Evolutionary conservation across 768 basidiomycete species (phyloP).

Genomic region (Tulasnella sp.): DNA sequence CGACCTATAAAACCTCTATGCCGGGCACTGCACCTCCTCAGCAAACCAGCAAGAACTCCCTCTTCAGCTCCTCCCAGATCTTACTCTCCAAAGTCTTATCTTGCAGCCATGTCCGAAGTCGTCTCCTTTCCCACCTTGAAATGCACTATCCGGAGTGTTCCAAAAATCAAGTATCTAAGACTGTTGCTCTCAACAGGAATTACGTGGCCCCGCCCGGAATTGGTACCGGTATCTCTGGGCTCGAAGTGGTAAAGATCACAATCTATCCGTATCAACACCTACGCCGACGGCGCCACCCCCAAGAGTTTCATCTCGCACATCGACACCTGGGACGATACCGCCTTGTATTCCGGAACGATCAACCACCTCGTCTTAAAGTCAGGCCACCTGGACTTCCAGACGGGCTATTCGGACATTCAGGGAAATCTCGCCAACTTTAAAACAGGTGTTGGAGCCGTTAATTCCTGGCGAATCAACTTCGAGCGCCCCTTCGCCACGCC

Average conservation of each 20-base stretch:
- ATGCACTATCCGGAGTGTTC: too few relatives aligned
- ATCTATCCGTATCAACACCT: background rate
- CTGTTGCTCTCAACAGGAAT: background rate
- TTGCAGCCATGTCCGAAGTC: too few relatives aligned
- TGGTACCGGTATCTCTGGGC: background rate
- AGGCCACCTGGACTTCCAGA: background rate
- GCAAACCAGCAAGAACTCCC: too few relatives aligned
- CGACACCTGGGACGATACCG: background rate
- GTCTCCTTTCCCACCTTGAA: too few relatives aligned
- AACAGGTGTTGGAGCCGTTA: too few relatives aligned
- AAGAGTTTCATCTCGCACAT: background rate
- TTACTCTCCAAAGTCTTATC: too few relatives aligned
- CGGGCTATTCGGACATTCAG: too few relatives aligned
- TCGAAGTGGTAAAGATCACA: background rate
- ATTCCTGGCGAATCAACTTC: conserved; percentile 6
- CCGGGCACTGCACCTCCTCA: too few relatives aligned
- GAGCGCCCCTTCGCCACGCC: conserved; percentile 9
- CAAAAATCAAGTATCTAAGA: background rate
- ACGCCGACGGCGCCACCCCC: background rate
- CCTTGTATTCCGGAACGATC: background rate
- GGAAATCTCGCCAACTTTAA: too few relatives aligned
- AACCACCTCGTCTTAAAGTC: background rate
- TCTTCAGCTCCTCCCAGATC: too few relatives aligned
- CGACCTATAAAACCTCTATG: too few relatives aligned
- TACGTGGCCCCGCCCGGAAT: background rate